A percentile compares a stretch with the other conserved stretches of the same genome.
Conservation (phyloP, 2,329 filamentous ascomycete genomes). For the Ramichloridium luteum region DNA sequence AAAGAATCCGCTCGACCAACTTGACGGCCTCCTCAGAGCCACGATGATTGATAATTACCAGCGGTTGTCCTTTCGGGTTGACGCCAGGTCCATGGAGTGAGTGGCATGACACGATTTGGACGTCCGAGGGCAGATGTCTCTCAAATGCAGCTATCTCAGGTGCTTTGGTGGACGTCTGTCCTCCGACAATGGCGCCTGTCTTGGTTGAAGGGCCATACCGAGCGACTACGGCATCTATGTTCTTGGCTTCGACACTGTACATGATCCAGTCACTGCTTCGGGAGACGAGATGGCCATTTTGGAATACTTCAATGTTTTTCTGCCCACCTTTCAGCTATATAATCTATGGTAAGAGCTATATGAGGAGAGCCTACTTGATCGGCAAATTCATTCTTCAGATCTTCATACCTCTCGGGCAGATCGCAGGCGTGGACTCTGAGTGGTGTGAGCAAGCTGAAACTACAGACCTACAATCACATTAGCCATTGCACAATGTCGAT, state of each 20-base stretch:
- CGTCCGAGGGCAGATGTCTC: slow-evolving; percentile 70
- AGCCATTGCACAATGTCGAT: no score
- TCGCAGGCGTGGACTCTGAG: slow-evolving; percentile 89
- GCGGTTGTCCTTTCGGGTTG: slow-evolving; percentile 75
- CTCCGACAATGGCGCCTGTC: slow-evolving; percentile 85
- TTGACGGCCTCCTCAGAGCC: slow-evolving; percentile 62
- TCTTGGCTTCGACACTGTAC: slow-evolving; percentile 92
- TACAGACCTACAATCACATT: no score
- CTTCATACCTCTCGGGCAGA: slow-evolving; percentile 74
- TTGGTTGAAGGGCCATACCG: slow-evolving; percentile 92
- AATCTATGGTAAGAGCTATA: slow-evolving; percentile 19
- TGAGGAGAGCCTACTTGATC: slow-evolving; percentile 58
- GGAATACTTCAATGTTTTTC: slow-evolving; percentile 72
- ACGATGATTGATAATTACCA: slow-evolving; percentile 89
- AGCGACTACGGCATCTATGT: slow-evolving; percentile 76
- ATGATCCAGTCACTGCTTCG: slow-evolving; percentile 96
- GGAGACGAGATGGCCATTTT: slow-evolving; percentile 91
- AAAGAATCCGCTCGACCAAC: slow-evolving; percentile 70
- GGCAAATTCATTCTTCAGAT: slow-evolving; percentile 67
- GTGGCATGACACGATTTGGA: slow-evolving; percentile 90
- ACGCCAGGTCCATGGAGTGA: slow-evolving; percentile 90
- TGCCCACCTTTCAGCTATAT: slow-evolving; percentile 41
- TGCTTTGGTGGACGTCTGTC: slow-evolving; percentile 95
- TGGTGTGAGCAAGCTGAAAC: no score
- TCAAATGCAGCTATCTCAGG: slow-evolving; percentile 93